phyloP scores from a whole-genome alignment of 2,329 filamentous ascomycete genomes.

The Diaporthe humulicola region DNA sequence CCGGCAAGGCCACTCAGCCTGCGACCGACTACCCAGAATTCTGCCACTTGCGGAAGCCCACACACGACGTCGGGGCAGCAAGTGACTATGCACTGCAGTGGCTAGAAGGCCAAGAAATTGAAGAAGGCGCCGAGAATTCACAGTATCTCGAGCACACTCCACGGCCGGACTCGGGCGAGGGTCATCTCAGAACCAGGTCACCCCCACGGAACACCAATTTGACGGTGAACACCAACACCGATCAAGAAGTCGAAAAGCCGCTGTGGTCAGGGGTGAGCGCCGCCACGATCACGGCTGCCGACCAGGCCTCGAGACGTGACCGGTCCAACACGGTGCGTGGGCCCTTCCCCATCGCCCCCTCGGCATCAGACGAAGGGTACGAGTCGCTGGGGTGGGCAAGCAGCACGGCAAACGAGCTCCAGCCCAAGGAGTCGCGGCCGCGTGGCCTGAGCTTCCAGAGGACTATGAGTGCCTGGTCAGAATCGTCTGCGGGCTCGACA shows the following conservation, averaged over 20 bases:
- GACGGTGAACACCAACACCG: background rate
- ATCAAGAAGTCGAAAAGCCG: constrained; percentile 13
- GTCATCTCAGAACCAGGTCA: background rate
- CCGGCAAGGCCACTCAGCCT: background rate
- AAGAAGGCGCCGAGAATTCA: background rate
- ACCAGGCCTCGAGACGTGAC: background rate
- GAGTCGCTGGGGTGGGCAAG: constrained; percentile 31
- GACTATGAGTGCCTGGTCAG: constrained; percentile 31
- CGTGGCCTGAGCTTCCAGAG: constrained; percentile 28
- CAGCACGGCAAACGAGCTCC: constrained; percentile 6
- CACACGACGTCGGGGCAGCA: constrained; percentile 13
- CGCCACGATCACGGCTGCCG: constrained; percentile 8
- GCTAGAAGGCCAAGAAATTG: constrained; percentile 12
- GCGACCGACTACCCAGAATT: constrained; percentile 22
- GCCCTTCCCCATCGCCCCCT: background rate
- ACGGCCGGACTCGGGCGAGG: background rate
- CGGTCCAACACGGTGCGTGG: constrained; percentile 18
- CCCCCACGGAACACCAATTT: background rate
- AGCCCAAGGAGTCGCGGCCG: background rate
- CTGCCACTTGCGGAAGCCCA: constrained; percentile 15
- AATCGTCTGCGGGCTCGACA: constrained; percentile 12
- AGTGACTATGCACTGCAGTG: constrained; percentile 33
- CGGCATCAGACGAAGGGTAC: constrained; percentile 31
- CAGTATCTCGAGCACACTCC: background rate
- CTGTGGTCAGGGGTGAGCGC: constrained; percentile 19